Evolutionary conservation across 1,284 basidiomycete genomes (phyloP).

Genomic region (Trametes versicolor): DNA sequence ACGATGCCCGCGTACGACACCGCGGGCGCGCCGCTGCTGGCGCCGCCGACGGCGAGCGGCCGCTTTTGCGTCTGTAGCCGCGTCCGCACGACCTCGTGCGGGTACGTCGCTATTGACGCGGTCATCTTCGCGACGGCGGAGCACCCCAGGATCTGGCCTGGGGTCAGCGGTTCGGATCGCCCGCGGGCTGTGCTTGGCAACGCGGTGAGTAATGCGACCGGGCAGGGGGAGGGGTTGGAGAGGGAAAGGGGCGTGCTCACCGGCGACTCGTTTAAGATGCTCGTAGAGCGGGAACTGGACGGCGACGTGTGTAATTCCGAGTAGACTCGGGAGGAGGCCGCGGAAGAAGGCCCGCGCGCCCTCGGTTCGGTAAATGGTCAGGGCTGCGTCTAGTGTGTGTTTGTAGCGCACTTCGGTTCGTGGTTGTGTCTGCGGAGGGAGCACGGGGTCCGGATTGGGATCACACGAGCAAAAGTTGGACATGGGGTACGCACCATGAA

Average conservation of each 20-base stretch:
- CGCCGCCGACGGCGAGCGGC: conserved; percentile 54
- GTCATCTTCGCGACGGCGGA: conserved; percentile 94
- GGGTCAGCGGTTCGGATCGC: conserved; percentile 68
- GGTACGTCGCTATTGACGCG: conserved; percentile 93
- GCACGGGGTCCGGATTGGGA: conserved; percentile 1
- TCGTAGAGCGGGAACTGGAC: conserved; percentile 98
- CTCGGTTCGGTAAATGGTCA: conserved; percentile 88
- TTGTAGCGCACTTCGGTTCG: conserved; percentile 80
- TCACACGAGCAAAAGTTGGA: not conserved
- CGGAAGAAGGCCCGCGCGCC: conserved; percentile 91
- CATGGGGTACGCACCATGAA: conserved; percentile 83
- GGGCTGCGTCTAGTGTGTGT: conserved; percentile 88
- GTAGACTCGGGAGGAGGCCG: conserved; percentile 86
- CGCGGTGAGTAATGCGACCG: conserved; percentile 15
- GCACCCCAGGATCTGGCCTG: conserved; percentile 82
- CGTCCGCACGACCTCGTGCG: conserved; percentile 95
- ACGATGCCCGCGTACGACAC: conserved; percentile 68
- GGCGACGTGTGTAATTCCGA: conserved; percentile 92
- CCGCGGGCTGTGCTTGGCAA: conserved; percentile 54
- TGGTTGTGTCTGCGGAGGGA: conserved; percentile 72
- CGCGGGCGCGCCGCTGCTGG: conserved; percentile 40
- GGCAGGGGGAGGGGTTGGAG: not conserved
- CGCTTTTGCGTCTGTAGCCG: conserved; percentile 87
- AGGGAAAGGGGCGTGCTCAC: conserved; percentile 58
- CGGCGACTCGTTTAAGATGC: conserved; percentile 83